These are phyloP conservation scores for Melastoma malabathricum DNA, from an alignment of 345 rosid species.

Conservation along the genomic window DNA sequence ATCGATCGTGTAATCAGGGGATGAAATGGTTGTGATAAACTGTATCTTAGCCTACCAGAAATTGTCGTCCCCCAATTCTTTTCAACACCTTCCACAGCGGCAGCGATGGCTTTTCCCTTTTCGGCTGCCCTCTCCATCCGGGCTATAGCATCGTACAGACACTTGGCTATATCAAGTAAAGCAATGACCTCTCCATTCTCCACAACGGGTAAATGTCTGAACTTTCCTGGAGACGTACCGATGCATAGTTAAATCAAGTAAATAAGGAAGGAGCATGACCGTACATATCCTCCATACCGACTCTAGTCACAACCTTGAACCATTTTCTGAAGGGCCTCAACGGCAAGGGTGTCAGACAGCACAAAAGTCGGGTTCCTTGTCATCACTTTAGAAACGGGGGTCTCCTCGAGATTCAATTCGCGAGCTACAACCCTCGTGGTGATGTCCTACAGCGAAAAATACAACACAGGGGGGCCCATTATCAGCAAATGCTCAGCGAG, in stretches of 20 bases:
- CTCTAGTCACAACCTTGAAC: slow-evolving; percentile 58
- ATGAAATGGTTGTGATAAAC: background rate
- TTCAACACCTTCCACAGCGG: slow-evolving; percentile 99
- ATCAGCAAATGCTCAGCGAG: too few relatives aligned
- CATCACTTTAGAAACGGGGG: slow-evolving; percentile 93
- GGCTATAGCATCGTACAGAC: slow-evolving; percentile 95
- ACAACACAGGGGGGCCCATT: background rate
- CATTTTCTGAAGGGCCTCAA: slow-evolving; percentile 99
- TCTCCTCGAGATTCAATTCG: slow-evolving; percentile 71
- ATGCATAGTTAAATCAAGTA: too few relatives aligned
- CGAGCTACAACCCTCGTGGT: slow-evolving; percentile 76
- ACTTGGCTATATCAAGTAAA: slow-evolving; percentile 89
- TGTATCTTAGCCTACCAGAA: slow-evolving; percentile 37
- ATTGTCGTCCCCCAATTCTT: slow-evolving; percentile 77
- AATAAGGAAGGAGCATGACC: too few relatives aligned
- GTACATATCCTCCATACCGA: slow-evolving; percentile 6
- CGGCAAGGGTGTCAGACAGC: slow-evolving; percentile 91
- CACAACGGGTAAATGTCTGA: slow-evolving; percentile 97
- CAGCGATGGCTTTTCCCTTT: slow-evolving; percentile 98
- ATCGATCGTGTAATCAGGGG: background rate
- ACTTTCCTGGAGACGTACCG: slow-evolving; percentile 49
- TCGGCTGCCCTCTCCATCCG: slow-evolving; percentile 99
- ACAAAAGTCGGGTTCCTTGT: slow-evolving; percentile 89
- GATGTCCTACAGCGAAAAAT: slow-evolving; percentile 47
- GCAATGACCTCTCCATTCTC: slow-evolving; percentile 99